Conservation (phyloP, 2,329 filamentous ascomycete species). For the Monosporascus cannonballus region DNA sequence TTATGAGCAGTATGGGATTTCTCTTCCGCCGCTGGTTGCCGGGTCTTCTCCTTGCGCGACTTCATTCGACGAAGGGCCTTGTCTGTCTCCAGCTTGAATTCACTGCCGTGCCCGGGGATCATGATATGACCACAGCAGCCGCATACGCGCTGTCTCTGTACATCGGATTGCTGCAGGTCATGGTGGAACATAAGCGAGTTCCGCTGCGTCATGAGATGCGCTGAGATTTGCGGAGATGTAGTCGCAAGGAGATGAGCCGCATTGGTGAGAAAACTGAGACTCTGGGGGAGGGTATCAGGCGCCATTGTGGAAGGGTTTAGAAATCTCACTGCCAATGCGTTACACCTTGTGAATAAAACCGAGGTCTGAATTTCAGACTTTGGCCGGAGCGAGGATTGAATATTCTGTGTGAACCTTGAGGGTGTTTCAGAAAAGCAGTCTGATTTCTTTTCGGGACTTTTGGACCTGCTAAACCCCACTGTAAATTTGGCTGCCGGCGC, state of each 20-base stretch:
- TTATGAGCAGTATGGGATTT: slow-evolving; percentile 10
- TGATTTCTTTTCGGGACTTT: too few species aligned
- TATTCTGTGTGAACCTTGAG: too few species aligned
- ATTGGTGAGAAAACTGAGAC: slow-evolving; percentile 45
- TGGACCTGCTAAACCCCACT: too few species aligned
- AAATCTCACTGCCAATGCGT: background rate
- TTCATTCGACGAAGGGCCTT: slow-evolving; percentile 43
- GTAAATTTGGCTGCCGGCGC: too few species aligned
- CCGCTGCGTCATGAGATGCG: slow-evolving; percentile 51
- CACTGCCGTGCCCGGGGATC: slow-evolving; percentile 42
- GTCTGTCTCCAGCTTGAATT: slow-evolving; percentile 31
- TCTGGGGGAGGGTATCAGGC: slow-evolving; percentile 17
- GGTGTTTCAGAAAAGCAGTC: too few species aligned
- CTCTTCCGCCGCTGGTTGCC: background rate
- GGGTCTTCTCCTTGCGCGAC: slow-evolving; percentile 7
- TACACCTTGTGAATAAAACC: background rate
- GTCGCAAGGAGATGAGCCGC: slow-evolving; percentile 51
- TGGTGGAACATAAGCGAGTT: slow-evolving; percentile 43
- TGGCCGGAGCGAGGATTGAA: too few species aligned
- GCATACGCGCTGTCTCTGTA: slow-evolving; percentile 51
- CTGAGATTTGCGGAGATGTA: slow-evolving; percentile 50
- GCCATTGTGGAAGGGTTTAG: slow-evolving; percentile 9
- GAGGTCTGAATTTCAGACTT: background rate
- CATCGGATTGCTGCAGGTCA: slow-evolving; percentile 36
- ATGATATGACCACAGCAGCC: slow-evolving; percentile 56